These are phyloP conservation scores for Pestalotiopsis sp. DNA, from an alignment of 2,329 filamentous ascomycete species.

Conservation along the genomic window DNA sequence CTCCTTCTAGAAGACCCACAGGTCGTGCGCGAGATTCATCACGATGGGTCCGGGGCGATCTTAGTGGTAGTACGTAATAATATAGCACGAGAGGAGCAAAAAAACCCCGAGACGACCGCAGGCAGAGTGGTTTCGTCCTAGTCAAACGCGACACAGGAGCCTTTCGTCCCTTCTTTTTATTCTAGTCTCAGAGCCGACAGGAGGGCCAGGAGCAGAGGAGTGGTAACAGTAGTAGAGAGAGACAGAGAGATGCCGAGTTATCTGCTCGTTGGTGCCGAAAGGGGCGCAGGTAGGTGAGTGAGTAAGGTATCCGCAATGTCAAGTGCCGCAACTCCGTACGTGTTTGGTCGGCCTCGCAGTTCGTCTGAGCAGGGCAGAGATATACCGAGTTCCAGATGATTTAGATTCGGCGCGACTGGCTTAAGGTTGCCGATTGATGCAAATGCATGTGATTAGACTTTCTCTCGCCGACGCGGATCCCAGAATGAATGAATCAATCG, in stretches of 20 bases:
- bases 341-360: not conserved
- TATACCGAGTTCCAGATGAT: not conserved
- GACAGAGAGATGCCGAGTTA: not conserved
- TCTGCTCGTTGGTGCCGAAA: not conserved
- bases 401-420: not conserved
- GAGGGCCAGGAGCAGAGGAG: not conserved
- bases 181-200: not conserved
- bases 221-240: too few relatives aligned
- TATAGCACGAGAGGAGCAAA: not conserved
- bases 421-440: not conserved
- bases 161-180: not conserved
- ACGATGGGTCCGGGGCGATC: constrained; percentile 8
- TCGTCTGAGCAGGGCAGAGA: not conserved
- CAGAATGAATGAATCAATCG: not conserved
- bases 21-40: constrained; percentile 13
- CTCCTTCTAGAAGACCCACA: constrained; percentile 14
- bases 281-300: not conserved
- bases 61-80: constrained; percentile 8
- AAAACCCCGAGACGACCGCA: not conserved
- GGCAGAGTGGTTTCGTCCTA: not conserved
- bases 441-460: not conserved
- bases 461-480: not conserved
- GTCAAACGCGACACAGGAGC: not conserved
- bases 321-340: not conserved
- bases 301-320: not conserved